phyloP scores from a whole-genome alignment of 1,284 basidiomycete genomes.

The Phylloboletellus chloephorus region DNA sequence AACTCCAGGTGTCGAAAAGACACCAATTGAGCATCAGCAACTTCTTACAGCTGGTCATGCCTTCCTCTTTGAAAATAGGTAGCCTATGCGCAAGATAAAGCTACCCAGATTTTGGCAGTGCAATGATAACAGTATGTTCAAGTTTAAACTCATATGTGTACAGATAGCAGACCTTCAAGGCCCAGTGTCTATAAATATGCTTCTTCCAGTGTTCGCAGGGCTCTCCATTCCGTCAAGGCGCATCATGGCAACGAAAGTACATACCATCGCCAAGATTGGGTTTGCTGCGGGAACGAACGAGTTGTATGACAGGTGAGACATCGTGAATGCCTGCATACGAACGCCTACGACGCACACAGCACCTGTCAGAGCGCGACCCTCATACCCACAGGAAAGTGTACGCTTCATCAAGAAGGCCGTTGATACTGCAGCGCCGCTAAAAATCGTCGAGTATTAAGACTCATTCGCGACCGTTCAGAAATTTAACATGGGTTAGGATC shows the following conservation, averaged over 20 bases:
- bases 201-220: too few relatives aligned
- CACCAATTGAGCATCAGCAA: too few relatives aligned
- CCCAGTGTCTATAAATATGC: too few relatives aligned
- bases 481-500: constrained; percentile 38
- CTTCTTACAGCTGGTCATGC: too few relatives aligned
- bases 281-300: constrained; percentile 71
- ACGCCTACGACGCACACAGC: neutral
- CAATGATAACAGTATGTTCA: too few relatives aligned
- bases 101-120: too few relatives aligned
- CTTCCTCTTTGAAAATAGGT: too few relatives aligned
- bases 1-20: too few relatives aligned
- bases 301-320: constrained; percentile 59
- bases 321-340: neutral
- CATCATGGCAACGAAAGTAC: constrained; percentile 34
- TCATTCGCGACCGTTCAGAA: too few relatives aligned
- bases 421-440: constrained; percentile 38
- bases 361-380: constrained; percentile 54
- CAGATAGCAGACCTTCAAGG: too few relatives aligned
- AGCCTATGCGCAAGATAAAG: too few relatives aligned
- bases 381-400: constrained; percentile 58
- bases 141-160: too few relatives aligned
- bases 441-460: constrained; percentile 69
- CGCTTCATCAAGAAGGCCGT: constrained; percentile 48
- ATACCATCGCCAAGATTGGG: constrained; percentile 56
- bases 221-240: neutral